Evolutionary conservation across 2,329 filamentous ascomycete species (phyloP).

Genomic region (Aplosporella prunicola): DNA sequence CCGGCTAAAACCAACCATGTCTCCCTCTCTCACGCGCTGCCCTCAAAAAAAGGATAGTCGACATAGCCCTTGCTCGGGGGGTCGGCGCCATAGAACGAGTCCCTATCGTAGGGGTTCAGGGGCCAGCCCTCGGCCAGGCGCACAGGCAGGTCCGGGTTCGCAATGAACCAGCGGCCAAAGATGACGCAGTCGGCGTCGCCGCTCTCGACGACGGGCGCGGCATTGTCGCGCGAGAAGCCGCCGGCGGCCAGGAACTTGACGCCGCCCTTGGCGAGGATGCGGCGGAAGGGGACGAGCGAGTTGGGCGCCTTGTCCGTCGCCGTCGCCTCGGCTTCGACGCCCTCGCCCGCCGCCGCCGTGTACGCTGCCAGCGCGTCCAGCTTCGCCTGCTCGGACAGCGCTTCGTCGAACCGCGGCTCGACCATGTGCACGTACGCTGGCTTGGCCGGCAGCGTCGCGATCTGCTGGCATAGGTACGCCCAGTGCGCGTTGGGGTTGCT

Average conservation of each 20-base stretch:
- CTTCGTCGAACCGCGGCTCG: conserved; percentile 29
- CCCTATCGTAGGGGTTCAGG: conserved; percentile 29
- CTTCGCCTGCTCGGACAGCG: conserved; percentile 28
- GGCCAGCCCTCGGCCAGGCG: conserved; percentile 27
- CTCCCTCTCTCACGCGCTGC: conserved; percentile 1
- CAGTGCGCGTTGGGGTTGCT: conserved; percentile 38
- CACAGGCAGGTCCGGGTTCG: conserved; percentile 34
- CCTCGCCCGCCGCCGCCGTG: conserved; percentile 15
- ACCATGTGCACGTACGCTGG: conserved; percentile 29
- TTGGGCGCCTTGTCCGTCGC: conserved; percentile 17
- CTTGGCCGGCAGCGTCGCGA: conserved; percentile 23
- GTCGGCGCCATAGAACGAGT: conserved; percentile 36
- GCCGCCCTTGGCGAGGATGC: conserved; percentile 21
- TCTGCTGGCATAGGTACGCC: conserved; percentile 35
- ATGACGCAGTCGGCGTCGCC: conserved; percentile 30
- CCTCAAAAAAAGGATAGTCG: conserved; percentile 30
- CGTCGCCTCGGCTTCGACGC: conserved; percentile 21
- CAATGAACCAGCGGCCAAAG: conserved; percentile 35
- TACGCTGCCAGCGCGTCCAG: conserved; percentile 30
- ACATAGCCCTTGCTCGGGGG: conserved; percentile 30
- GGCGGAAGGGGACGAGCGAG: conserved; percentile 20
- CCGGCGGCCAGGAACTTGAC: conserved; percentile 28
- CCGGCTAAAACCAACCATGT: background rate
- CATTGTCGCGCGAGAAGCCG: conserved; percentile 28
- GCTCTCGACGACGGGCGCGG: conserved; percentile 22